These are phyloP conservation scores for Psilocybe tampanensis DNA, from an alignment of 768 basidiomycete species.

Conservation along the genomic window DNA sequence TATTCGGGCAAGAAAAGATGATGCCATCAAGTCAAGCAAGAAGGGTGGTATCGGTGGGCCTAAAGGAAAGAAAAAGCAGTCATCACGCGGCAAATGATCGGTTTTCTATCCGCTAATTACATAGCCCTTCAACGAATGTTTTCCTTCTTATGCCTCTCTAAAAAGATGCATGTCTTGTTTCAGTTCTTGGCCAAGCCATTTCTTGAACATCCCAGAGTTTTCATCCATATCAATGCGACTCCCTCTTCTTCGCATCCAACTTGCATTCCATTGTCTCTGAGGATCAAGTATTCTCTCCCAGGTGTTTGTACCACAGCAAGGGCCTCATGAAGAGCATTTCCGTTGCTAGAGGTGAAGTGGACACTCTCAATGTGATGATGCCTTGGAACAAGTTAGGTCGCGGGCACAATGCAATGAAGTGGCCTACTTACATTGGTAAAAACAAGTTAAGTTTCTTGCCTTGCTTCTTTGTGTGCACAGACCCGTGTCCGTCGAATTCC, in stretches of 20 bases:
- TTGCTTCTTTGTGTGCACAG: constrained; percentile 8
- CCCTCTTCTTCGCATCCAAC: constrained; percentile 80
- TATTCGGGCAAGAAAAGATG: constrained; percentile 64
- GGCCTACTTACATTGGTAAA: constrained; percentile 64
- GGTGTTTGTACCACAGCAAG: constrained; percentile 75
- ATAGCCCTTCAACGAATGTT: no score
- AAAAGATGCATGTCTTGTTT: background rate
- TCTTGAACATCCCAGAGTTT: constrained; percentile 49
- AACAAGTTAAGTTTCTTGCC: constrained; percentile 52
- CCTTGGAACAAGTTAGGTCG: constrained; percentile 33
- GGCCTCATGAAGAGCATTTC: constrained; percentile 55
- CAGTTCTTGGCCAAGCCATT: constrained; percentile 11
- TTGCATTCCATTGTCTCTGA: constrained; percentile 78
- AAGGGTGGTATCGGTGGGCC: constrained; percentile 38
- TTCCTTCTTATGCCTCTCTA: background rate
- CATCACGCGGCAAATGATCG: constrained; percentile 5
- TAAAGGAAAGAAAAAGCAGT: constrained; percentile 13
- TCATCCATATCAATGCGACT: constrained; percentile 62
- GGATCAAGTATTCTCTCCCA: constrained; percentile 64
- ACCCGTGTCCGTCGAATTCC: constrained; percentile 58
- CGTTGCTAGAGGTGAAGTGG: constrained; percentile 53
- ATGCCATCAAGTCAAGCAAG: constrained; percentile 54
- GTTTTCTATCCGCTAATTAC: background rate
- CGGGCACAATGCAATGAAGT: background rate
- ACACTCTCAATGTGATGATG: constrained; percentile 80